Evolutionary conservation across 2,329 filamentous ascomycete species (phyloP), one percentile per base, ranked within the genome.

Genomic region (Malbranchea cinnamomea): DNA sequence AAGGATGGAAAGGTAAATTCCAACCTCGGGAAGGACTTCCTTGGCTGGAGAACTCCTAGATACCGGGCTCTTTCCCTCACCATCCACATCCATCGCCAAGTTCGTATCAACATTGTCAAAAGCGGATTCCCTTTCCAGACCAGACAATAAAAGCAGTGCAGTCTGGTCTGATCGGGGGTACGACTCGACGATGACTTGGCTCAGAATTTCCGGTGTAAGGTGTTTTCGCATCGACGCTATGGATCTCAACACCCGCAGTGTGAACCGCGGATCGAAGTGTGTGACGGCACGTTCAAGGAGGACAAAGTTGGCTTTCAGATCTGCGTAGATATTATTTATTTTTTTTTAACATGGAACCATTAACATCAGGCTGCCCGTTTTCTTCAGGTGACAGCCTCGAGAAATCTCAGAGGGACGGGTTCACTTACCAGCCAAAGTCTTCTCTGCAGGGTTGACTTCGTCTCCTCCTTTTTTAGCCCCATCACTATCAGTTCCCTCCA

Each of bases 201-300:
- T 71, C 42, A 94, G 66, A 43, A 92, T 75, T 44, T 87, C 80
- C 35, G 80, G 71, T 9, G 77, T 81, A 43, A 93, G 68, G 42
- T 82, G 74, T 67, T 95, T 95, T 54, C 89, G 83, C 54, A 95
- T 76, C 32, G 84, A 85, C 23, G 89, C 93, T 61, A 95, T 92
- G 45, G 85, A 92, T 48, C 89, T 79, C 40, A 98, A 71, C 38
- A 89, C 89, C 51, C 89, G 74, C 40, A 98, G 78, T 34, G 87
- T 83, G 61, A 94, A 98, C 63, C 89, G 77, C 36, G 85, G 74
- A 60, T 98, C 89, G 56, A 95, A 98, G 46, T 91, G 74, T 41
- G 76, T 68, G 41, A 98, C 87, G 42, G 85, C 89, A 48, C 84
- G 79, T 50, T 94, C 85, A 49, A 98, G 70, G 41, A 98, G 70